Base-by-base conservation (phyloP, 2,329 filamentous ascomycete genomes). In the Achaetomium macrosporum region DNA sequence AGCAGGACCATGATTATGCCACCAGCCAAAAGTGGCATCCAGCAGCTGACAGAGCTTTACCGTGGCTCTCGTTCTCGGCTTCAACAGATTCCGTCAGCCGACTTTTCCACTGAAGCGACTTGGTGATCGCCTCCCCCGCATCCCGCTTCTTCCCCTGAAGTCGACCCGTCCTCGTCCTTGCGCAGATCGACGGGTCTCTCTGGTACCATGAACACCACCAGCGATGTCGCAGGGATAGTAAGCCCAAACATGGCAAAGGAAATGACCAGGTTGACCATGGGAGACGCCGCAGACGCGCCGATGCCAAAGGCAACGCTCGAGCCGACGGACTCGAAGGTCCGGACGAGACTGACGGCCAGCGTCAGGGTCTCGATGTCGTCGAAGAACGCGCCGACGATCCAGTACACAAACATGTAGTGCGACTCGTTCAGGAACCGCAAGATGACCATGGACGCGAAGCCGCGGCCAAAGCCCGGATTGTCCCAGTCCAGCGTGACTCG, bases 351-450 rank as follows among this genome's bases (percentile, higher is more conserved):
- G 1, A 77, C 73, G 2, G 69, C 71, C 0, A 78, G 66, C 0
- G 76, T 75, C n/a, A 78, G 58, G 0, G 75, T 77, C 59, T 76
- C 73, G 6, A 78, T 64, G 45, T 78, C 75, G 53, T 76, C 68
- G 54, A 76, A 75, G 63, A 77, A 78, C 2, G 73, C 68, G 2
- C 74, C 76, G 1, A 78, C 66, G 13, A 76, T 62, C 74, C 74
- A 78, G 62, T 77, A 78, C 0, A 76, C 71, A 50, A 76, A 77
- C 65, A 77, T 77, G 58, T 74, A 73, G 41, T 77, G 71, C 0
- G 72, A 73, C 57, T 79, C 76, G 53, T 78, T 77, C 64, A 77
- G 70, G 60, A 78, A 76, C 66, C 50, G 15, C 36, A 52, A 19
- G 13, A 52, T 60, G 10, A 78, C 69, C 57, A 76, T 75, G 11